phyloP scores from a whole-genome alignment of 148 eudicot genomes.

The Fagopyrum esculentum region DNA sequence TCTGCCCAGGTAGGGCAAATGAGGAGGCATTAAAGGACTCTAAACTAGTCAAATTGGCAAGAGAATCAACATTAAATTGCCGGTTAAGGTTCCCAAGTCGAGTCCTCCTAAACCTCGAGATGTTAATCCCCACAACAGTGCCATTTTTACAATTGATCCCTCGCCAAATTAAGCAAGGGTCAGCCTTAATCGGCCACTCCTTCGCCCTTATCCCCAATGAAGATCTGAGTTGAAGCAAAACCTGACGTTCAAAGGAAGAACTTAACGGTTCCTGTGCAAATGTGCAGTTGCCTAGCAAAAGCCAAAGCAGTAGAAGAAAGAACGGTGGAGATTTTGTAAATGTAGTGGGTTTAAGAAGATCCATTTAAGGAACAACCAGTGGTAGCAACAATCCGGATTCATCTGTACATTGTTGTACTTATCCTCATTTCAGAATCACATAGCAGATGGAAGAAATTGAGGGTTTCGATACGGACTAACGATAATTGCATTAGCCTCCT shows the following conservation, averaged over 20 bases:
- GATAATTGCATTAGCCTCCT: neutral
- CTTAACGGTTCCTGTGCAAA: conserved; percentile 26
- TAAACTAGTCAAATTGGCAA: conserved; percentile 59
- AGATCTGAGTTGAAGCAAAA: conserved; percentile 71
- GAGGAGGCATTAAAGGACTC: conserved; percentile 66
- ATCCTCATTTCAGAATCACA: conserved; percentile 15
- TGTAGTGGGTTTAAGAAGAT: neutral
- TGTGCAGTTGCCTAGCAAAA: conserved; percentile 35
- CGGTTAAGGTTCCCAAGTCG: conserved; percentile 64
- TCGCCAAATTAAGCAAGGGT: conserved; percentile 63
- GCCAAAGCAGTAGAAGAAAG: neutral
- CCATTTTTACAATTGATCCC: conserved; percentile 66
- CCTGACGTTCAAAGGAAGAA: conserved; percentile 27
- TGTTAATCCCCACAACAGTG: conserved; percentile 58
- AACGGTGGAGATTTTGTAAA: neutral
- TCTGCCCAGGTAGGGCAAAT: conserved; percentile 57
- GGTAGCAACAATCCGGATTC: conserved; percentile 11
- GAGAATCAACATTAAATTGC: conserved; percentile 59
- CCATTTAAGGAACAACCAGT: conserved; percentile 3
- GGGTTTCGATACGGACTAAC: neutral
- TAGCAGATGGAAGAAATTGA: conserved; percentile 8
- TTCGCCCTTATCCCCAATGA: conserved; percentile 59
- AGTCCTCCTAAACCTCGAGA: conserved; percentile 83
- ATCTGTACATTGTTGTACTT: conserved; percentile 17
- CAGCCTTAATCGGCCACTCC: conserved; percentile 78